Base-by-base conservation (phyloP, 352 stramenopile species). In the Phytophthora chlamydospora region DNA sequence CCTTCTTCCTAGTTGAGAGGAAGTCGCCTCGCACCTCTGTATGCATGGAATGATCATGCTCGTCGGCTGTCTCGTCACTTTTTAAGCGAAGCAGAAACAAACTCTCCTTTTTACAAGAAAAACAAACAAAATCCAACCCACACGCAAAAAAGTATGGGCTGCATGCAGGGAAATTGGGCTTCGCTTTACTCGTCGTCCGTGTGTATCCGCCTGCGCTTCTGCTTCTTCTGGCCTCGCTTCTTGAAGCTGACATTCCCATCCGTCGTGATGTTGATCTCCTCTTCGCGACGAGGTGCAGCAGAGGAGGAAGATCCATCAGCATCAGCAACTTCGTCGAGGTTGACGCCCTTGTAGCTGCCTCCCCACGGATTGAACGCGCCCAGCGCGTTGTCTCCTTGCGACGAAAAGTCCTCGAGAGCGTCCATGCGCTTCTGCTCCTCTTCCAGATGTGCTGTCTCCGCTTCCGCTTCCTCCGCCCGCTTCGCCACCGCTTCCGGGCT, bases 341-440 rank as follows among this genome's bases (percentile, higher is more conserved):
- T 73, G 6, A 95, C 81, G 21, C 86, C 86, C 49, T 95, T 95
- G 70, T 95, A 95, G 53, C 61, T 91, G 14, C 86, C 86, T 38
- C 86, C 86, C 76, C 79, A 95, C 19, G 86, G 86, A 36, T 93
- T 95, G 59, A 86, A 95, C 17, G 86, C 86, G 3, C 80, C 84
- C 1, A 95, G 58, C 1, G 86, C 86, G 32, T 95, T 82, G 54
- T 95, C 84, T 31, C 79, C 81, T 62, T 91, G 80, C 1, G 64
- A 53, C 4, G 76, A 82, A 31, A 88, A 79, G 49, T 91, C 84
- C 16, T 92, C 84, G 4, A 92, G 63, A 2, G 80, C 71, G 42
- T 93, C 73, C 1, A 75, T 54, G 10, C 72, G 71, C 45, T 79
- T 83, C 58, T 89, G 72, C 34, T 89, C 76, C 33, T 87, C 75